Base-by-base conservation (phyloP, 2,329 filamentous ascomycete species). In the Neonectria faginata region DNA sequence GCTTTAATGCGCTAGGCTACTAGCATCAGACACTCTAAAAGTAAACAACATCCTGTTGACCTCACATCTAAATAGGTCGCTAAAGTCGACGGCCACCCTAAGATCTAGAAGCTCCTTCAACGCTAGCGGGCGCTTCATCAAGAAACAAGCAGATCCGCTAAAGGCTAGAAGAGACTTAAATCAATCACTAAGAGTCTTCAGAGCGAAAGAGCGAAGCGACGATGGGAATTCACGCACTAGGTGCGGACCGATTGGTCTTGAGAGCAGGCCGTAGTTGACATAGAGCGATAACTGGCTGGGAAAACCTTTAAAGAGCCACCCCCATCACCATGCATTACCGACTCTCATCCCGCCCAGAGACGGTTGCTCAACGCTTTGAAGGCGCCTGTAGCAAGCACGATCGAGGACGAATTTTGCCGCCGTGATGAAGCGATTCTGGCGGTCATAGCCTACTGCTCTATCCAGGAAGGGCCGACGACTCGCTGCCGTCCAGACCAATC, bases 201-300 rank as follows among this genome's bases (percentile, higher is more conserved):
- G 42, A 57, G 52, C n/a, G 5, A 45, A 25, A 64, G 27, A 27
- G 57, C 29, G 2, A 36, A n/a, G 10, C 52, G 57, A 45, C 22
- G 8, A 11, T 4, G 22, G 33, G 41, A 72, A 64, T n/a, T 25
- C 50, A 62, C 72, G 54, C 11, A 70, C 27, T 20, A 67, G 27
- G 58, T 66, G 14, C 63, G 55, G 60, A 42, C 72, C 2, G 33
- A 27, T 51, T 74, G 47, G 62, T 67, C 65, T n/a, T n/a, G 42
- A 11, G 27, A 71, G 25, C 50, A 73, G 59, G 70, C 67, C 10
- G 53, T 73, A 11, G 41, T 61, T 3, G 50, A 74, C 41, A 74
- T 74, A 18, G 33, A 74, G 42, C 33, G 44, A 29, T 60, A 74
- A 60, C 57, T 74, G 14, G 55, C 65, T 56, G 62, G 70, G 3